Percentiles rank a stretch among this genome's conserved stretches.
phyloP scores from a whole-genome alignment of 2,329 filamentous ascomycete genomes.

The Plenodomus lindquistii region DNA sequence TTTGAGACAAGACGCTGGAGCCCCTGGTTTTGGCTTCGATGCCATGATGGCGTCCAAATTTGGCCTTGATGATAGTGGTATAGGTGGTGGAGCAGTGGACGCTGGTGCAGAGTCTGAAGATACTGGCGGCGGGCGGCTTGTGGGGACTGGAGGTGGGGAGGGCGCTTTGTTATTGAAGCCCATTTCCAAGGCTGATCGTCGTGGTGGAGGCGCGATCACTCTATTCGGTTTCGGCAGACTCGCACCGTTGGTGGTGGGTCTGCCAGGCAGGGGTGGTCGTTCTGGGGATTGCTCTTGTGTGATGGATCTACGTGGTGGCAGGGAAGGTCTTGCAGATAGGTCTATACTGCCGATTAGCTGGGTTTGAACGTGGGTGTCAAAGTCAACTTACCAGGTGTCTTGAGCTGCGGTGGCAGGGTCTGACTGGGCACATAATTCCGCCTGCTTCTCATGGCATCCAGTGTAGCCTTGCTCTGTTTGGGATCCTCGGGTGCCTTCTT shows the following conservation, averaged over 20 bases:
- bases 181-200: slow-evolving; percentile 52
- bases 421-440: slow-evolving; percentile 28
- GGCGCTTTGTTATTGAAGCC: slow-evolving; percentile 52
- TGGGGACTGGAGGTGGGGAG: slow-evolving; percentile 36
- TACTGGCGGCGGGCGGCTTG: slow-evolving; percentile 21
- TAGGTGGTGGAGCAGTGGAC: slow-evolving; percentile 50
- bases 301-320: slow-evolving; percentile 22
- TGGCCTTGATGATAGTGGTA: slow-evolving; percentile 60
- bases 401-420: slow-evolving; percentile 31
- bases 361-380: slow-evolving; percentile 24
- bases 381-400: slow-evolving; percentile 25
- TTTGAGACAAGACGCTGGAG: slow-evolving; percentile 63
- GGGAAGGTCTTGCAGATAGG: slow-evolving; percentile 22
- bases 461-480: slow-evolving; percentile 43
- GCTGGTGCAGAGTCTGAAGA: slow-evolving; percentile 8
- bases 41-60: slow-evolving; percentile 61
- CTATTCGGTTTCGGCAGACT: slow-evolving; percentile 13
- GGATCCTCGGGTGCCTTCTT: slow-evolving; percentile 51
- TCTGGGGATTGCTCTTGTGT: slow-evolving; percentile 13
- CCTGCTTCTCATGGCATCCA: slow-evolving; percentile 44
- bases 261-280: slow-evolving; percentile 19
- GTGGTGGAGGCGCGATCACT: slow-evolving; percentile 37
- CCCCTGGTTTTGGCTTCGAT: slow-evolving; percentile 40
- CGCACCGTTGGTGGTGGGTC: slow-evolving; percentile 10
- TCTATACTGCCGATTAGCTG: slow-evolving; percentile 4